Base-by-base conservation (phyloP, 495 filamentous ascomycete species). In the Xylaria nigripes region DNA sequence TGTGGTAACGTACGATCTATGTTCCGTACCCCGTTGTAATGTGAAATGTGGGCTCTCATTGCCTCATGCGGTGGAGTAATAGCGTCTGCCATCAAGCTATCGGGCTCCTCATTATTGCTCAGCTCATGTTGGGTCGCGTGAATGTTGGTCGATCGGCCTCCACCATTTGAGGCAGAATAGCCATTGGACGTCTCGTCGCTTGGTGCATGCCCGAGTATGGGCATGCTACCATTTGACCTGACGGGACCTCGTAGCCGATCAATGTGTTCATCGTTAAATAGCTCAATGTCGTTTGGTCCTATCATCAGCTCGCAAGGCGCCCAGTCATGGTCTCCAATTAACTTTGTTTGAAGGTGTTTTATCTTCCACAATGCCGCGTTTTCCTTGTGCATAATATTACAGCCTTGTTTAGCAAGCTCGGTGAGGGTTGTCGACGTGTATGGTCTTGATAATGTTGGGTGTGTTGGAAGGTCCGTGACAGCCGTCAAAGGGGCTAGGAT, bases 401-500 rank as follows among this genome's bases (percentile, higher is more conserved):
- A 58, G 74, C 80, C 50, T 77, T 91, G 80, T 34, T 76, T 73
- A 10, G 83, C 82, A 68, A 99, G 82, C 49, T 92, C 80, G 40
- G 81, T 82, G n/a, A 99, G 77, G 3, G 86, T 86, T 54, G 82
- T 83, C 9, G 88, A 90, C 2, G 74, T 85, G 70, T 94, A 97
- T 0, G 91, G 81, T 61, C 83, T 78, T 29, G 90, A 90, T 48
- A 96, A 68, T 2, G 87, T 86, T 56, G 90, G 90, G 63, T 99
- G 93, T 34, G 71, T 77, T 3, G 88, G 82, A 29, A 99, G 78
- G 66, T 95, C 89, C 47, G 90, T 86, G 21, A 90, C 86, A 50
- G 89, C 79, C 50, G 89, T 94, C 48, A 97, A 71, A 22, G 93
- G 93, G 38, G 86, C 86, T 12, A 99, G 81, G 38, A 96, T 79